phyloP scores from a whole-genome alignment of 1,139 yeast genomes.

The Scheffersomyces stambukii region DNA sequence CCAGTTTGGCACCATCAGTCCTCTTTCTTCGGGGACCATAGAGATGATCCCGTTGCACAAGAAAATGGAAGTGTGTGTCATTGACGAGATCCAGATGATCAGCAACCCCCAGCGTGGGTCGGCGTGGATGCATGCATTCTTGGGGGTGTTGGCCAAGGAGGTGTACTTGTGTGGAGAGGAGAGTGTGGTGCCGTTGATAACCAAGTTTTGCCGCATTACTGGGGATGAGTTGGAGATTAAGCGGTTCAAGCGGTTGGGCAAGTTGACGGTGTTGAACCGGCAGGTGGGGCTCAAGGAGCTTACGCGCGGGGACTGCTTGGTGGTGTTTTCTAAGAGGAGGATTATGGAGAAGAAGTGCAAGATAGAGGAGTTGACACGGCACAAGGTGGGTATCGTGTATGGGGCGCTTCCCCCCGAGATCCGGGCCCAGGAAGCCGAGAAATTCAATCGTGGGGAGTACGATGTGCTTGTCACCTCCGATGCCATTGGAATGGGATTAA shows the following conservation, averaged over 20 bases:
- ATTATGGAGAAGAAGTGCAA: slow-evolving; percentile 63
- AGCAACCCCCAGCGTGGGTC: slow-evolving; percentile 77
- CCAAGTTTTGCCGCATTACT: slow-evolving; percentile 55
- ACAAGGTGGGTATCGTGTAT: slow-evolving; percentile 83
- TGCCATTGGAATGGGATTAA: slow-evolving; percentile 97
- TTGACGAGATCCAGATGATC: slow-evolving; percentile 97
- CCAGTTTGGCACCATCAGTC: slow-evolving; percentile 64
- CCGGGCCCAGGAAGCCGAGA: slow-evolving; percentile 74
- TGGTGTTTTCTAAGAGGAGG: slow-evolving; percentile 74
- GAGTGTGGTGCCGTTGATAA: slow-evolving; percentile 65
- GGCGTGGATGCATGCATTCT: slow-evolving; percentile 91
- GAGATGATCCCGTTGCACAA: slow-evolving; percentile 79
- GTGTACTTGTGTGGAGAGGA: slow-evolving; percentile 93
- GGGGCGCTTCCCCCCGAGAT: slow-evolving; percentile 98
- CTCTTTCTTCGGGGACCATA: slow-evolving; percentile 81
- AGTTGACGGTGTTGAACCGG: slow-evolving; percentile 50
- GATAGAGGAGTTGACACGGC: slow-evolving; percentile 57
- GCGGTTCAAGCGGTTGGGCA: slow-evolving; percentile 71
- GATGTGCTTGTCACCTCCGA: slow-evolving; percentile 90
- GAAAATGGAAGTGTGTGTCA: slow-evolving; percentile 79
- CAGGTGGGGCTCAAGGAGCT: slow-evolving; percentile 31
- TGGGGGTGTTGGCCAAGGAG: slow-evolving; percentile 84
- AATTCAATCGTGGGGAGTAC: slow-evolving; percentile 70
- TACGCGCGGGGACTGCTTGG: slow-evolving; percentile 80
- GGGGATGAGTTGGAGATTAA: slow-evolving; percentile 77